A percentile compares a stretch with the other conserved stretches of the same genome.
Conservation (phyloP, 495 filamentous ascomycete genomes). For the Chaetomidium leptoderma region DNA sequence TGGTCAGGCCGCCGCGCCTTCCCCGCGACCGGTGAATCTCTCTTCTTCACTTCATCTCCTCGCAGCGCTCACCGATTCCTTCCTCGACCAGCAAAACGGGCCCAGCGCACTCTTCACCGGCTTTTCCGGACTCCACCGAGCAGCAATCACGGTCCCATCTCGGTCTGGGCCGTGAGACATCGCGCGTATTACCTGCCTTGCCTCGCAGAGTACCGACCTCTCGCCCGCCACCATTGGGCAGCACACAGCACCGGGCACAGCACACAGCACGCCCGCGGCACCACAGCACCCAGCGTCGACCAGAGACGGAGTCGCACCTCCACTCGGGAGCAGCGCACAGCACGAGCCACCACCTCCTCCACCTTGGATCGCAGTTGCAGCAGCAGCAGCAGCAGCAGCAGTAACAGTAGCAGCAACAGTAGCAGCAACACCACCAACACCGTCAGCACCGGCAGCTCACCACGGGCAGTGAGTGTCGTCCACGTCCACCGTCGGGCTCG, state of each 20-base stretch:
- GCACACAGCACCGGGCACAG: neutral
- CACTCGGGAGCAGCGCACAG: neutral
- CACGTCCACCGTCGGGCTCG: neutral
- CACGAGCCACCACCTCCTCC: too few species aligned
- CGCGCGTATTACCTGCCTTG: conserved; percentile 10
- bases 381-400: too few species aligned
- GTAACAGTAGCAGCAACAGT: too few species aligned
- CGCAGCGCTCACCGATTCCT: conserved; percentile 32
- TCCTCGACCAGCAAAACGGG: conserved; percentile 23
- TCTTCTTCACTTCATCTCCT: conserved; percentile 31
- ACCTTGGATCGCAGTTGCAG: too few species aligned
- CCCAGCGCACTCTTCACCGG: conserved; percentile 26
- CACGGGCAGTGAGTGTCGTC: neutral
- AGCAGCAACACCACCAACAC: too few species aligned
- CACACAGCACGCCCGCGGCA: neutral
- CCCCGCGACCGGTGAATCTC: conserved; percentile 35
- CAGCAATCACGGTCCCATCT: conserved; percentile 15
- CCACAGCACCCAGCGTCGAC: conserved; percentile 9
- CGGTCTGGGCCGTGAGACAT: conserved; percentile 28
- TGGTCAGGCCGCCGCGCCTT: conserved; percentile 26
- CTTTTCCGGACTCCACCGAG: conserved; percentile 27
- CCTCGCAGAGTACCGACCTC: neutral
- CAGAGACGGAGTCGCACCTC: neutral
- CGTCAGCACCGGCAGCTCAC: neutral
- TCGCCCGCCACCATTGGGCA: conserved; percentile 7